A percentile compares a stretch with the other conserved stretches of the same genome.
These are phyloP conservation scores for Backusella morwellensis DNA, from an alignment of 192 early-diverging fungal species.

Conservation along the genomic window DNA sequence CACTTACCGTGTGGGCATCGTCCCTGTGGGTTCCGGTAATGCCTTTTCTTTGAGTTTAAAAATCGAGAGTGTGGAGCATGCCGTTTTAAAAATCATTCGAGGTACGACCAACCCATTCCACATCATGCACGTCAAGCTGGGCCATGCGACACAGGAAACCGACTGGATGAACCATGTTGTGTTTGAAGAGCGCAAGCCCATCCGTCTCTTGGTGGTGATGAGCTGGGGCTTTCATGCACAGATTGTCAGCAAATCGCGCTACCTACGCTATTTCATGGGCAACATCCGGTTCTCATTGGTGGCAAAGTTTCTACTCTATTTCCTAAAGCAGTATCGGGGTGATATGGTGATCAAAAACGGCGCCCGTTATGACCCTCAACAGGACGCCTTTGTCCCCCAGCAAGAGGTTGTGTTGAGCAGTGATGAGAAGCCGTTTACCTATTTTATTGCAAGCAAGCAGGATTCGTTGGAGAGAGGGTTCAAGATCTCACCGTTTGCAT, in stretches of 20 bases:
- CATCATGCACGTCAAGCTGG: conserved; percentile 36
- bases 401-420: not conserved
- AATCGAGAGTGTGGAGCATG: conserved; percentile 35
- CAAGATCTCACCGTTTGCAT: conserved; percentile 44
- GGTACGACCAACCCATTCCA: conserved; percentile 30
- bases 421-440: conserved; percentile 39
- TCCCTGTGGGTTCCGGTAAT: conserved; percentile 50
- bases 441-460: conserved; percentile 46
- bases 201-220: conserved; percentile 40
- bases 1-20: conserved; percentile 31
- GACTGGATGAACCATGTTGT: conserved; percentile 33
- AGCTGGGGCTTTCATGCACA: conserved; percentile 53
- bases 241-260: conserved; percentile 46
- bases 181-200: not conserved
- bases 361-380: conserved; percentile 20
- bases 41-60: conserved; percentile 42
- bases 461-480: conserved; percentile 48
- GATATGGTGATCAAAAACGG: conserved; percentile 29
- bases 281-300: conserved; percentile 45
- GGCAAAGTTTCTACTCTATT: conserved; percentile 39
- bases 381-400: not conserved
- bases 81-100: conserved; percentile 32
- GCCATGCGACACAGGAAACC: not conserved
- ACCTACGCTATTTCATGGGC: conserved; percentile 43
- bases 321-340: conserved; percentile 41